Evolutionary conservation across 202 grass and related monocot genomes (phyloP).

Genomic region (Miscanthus sacchariflorus): DNA sequence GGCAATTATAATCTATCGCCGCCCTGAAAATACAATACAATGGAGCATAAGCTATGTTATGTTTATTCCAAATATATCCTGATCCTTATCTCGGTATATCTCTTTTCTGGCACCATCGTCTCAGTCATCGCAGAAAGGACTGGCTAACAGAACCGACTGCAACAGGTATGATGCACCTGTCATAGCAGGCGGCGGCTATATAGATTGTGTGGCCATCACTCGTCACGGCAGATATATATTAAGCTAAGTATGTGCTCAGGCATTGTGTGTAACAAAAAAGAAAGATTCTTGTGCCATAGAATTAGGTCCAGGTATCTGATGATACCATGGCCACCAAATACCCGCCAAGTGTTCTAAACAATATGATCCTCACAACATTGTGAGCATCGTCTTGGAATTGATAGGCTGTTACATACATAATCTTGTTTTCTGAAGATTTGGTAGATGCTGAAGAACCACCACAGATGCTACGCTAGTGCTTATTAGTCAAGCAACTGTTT

Average conservation of each 20-base stretch:
- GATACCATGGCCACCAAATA: neutral
- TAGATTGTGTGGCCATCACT: neutral
- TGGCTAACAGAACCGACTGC: slow-evolving; percentile 36
- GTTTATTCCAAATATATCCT: slow-evolving; percentile 29
- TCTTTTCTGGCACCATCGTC: slow-evolving; percentile 24
- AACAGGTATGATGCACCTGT: neutral
- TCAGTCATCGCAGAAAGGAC: slow-evolving; percentile 12
- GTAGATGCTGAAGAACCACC: neutral
- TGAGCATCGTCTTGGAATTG: slow-evolving; percentile 2
- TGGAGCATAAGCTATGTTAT: neutral
- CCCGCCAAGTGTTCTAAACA: neutral
- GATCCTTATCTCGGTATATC: slow-evolving; percentile 21
- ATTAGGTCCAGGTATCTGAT: neutral
- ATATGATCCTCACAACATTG: neutral
- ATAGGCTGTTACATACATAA: neutral
- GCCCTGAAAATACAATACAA: neutral
- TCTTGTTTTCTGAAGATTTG: neutral
- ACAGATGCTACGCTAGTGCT: neutral
- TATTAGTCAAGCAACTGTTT: neutral
- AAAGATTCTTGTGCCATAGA: neutral
- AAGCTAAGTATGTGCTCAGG: neutral
- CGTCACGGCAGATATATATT: neutral
- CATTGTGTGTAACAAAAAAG: neutral
- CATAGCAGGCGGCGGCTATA: neutral
- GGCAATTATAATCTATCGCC: neutral